Conservation (phyloP, 352 stramenopile species). For the Globisporangium viniferum region DNA sequence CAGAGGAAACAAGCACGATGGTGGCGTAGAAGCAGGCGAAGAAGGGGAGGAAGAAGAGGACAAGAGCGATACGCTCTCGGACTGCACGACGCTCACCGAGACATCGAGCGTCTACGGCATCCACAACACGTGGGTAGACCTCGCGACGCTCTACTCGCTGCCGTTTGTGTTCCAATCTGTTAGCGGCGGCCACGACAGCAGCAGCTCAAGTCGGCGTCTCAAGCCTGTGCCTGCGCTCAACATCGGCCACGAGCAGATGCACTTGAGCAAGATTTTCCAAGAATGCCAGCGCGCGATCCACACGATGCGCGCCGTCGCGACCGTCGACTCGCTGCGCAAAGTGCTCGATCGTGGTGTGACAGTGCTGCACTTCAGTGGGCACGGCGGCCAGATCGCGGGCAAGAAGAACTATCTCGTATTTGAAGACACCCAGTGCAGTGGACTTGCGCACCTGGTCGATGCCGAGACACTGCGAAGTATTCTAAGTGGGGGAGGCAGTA, state of each 20-base stretch:
- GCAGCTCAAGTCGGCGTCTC: slow-evolving; percentile 28
- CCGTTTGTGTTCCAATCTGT: slow-evolving; percentile 60
- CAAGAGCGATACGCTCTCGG: slow-evolving; percentile 76
- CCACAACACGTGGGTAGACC: slow-evolving; percentile 78
- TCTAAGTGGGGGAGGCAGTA: slow-evolving; percentile 31
- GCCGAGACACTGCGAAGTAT: slow-evolving; percentile 56
- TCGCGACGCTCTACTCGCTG: slow-evolving; percentile 70
- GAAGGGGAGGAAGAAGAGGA: slow-evolving; percentile 41
- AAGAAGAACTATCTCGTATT: slow-evolving; percentile 69
- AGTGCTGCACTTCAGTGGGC: slow-evolving; percentile 77
- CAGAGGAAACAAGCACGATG: slow-evolving; percentile 5
- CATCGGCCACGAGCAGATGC: slow-evolving; percentile 58
- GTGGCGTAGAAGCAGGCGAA: not conserved
- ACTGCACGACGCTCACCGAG: slow-evolving; percentile 70
- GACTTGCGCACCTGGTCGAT: slow-evolving; percentile 68
- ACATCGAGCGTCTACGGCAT: slow-evolving; percentile 72
- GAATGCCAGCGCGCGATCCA: slow-evolving; percentile 73
- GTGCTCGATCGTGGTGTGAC: slow-evolving; percentile 75
- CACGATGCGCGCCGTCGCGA: slow-evolving; percentile 71
- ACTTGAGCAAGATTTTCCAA: slow-evolving; percentile 72
- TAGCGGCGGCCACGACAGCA: slow-evolving; percentile 8
- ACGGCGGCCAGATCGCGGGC: slow-evolving; percentile 64
- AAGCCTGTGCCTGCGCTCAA: slow-evolving; percentile 68
- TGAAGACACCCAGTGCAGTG: slow-evolving; percentile 67
- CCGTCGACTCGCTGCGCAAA: slow-evolving; percentile 67